Conservation (phyloP, 1,139 yeast genomes). For the Kodamaea arcana region DNA sequence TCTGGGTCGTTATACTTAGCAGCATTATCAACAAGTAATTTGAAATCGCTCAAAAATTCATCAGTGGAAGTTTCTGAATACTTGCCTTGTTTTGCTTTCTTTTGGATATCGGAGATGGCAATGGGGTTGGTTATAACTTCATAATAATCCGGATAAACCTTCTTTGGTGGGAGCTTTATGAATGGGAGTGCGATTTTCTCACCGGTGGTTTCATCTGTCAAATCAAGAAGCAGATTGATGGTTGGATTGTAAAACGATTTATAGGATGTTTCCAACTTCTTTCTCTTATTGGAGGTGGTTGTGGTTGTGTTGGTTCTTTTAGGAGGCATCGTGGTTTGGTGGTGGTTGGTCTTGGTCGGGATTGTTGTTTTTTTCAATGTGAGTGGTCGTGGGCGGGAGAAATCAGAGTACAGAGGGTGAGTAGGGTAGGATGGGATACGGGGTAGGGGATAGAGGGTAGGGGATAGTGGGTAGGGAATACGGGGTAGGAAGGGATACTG, state of each 20-base stretch:
- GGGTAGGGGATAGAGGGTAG: too few species aligned
- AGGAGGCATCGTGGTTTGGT: too few species aligned
- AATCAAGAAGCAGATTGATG: slow-evolving; percentile 20
- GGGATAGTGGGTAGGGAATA: too few species aligned
- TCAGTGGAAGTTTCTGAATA: slow-evolving; percentile 25
- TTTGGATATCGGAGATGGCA: slow-evolving; percentile 60
- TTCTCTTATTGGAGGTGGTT: slow-evolving; percentile 10
- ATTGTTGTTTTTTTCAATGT: slow-evolving; percentile 1
- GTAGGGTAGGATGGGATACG: too few species aligned
- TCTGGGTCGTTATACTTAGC: slow-evolving; percentile 56
- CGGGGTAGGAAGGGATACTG: too few species aligned
- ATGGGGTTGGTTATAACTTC: slow-evolving; percentile 62
- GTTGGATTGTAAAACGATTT: slow-evolving; percentile 26
- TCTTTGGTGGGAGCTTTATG: slow-evolving; percentile 66
- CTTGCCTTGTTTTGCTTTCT: slow-evolving; percentile 34
- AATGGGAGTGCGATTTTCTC: slow-evolving; percentile 50
- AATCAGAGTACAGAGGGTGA: too few species aligned
- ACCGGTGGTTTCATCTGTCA: slow-evolving; percentile 31
- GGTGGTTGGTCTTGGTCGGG: too few species aligned
- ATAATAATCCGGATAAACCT: slow-evolving; percentile 79
- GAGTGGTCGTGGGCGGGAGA: too few species aligned
- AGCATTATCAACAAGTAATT: slow-evolving; percentile 57
- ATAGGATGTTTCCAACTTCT: slow-evolving; percentile 16
- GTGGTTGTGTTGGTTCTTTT: slow-evolving; percentile 10
- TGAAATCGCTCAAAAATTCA: slow-evolving; percentile 54